phyloP scores from a whole-genome alignment of 2,329 filamentous ascomycete species.

The Phialophora macrospora region DNA sequence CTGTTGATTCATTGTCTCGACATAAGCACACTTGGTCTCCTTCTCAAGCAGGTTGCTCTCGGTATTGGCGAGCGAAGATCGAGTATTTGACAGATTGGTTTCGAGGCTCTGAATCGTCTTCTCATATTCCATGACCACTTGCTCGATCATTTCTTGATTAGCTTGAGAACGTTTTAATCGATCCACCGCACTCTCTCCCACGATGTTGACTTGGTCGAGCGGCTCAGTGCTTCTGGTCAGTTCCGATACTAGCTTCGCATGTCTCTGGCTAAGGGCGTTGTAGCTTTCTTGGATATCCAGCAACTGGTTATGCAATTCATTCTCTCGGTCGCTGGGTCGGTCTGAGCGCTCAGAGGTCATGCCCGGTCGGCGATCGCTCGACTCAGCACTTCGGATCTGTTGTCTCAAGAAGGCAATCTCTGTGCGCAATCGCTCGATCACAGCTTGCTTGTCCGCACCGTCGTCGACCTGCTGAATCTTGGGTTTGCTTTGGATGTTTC shows the following conservation, averaged over 20 bases:
- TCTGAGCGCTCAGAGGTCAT: constrained; percentile 73
- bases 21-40: constrained; percentile 89
- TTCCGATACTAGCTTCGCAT: constrained; percentile 93
- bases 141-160: constrained; percentile 93
- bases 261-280: constrained; percentile 83
- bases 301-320: constrained; percentile 90
- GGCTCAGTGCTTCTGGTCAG: constrained; percentile 82
- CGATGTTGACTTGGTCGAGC: constrained; percentile 57
- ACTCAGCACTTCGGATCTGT: constrained; percentile 85
- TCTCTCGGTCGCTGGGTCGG: constrained; percentile 80
- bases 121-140: constrained; percentile 95
- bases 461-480: constrained; percentile 89
- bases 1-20: constrained; percentile 89
- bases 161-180: constrained; percentile 92
- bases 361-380: constrained; percentile 61
- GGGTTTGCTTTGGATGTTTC: constrained; percentile 96
- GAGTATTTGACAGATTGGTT: constrained; percentile 85
- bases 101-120: constrained; percentile 96
- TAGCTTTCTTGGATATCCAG: constrained; percentile 95
- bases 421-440: constrained; percentile 90
- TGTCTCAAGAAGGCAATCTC: constrained; percentile 93
- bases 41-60: constrained; percentile 89
- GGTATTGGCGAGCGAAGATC: constrained; percentile 78
- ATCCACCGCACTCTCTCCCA: constrained; percentile 80
- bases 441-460: constrained; percentile 88